phyloP scores from a whole-genome alignment of 208 protist genomes.

The Acanthamoeba divionensis region DNA sequence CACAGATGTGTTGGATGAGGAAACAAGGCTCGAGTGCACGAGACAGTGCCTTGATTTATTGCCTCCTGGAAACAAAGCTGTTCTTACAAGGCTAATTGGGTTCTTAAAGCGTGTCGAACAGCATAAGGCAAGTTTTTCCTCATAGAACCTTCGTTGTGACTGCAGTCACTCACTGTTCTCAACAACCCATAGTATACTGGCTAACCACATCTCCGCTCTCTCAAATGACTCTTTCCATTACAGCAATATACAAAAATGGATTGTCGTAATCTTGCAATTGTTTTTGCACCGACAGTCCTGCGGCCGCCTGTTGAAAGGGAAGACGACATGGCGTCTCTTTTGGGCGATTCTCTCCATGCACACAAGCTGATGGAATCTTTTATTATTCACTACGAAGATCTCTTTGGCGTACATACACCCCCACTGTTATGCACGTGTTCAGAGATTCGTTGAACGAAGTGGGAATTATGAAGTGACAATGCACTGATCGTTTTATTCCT shows the following conservation, averaged over 20 bases:
- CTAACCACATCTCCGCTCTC: neutral
- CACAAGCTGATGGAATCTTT: conserved; percentile 39
- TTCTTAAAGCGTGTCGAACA: neutral
- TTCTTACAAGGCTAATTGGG: neutral
- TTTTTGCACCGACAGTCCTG: conserved; percentile 30
- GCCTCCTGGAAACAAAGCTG: conserved; percentile 25
- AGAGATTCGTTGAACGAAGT: neutral
- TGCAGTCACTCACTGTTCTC: neutral
- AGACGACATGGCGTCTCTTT: neutral
- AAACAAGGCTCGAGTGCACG: conserved; percentile 18
- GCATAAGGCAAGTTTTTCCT: neutral
- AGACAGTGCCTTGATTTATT: conserved; percentile 20
- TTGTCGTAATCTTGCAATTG: conserved; percentile 25
- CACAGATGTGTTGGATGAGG: neutral
- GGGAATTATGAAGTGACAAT: neutral
- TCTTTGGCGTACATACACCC: neutral
- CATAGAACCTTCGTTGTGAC: neutral
- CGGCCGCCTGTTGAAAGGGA: neutral
- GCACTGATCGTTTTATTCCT: neutral
- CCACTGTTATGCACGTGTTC: neutral
- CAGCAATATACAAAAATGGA: conserved; percentile 17
- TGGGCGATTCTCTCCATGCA: conserved; percentile 19
- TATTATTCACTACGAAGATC: conserved; percentile 30
- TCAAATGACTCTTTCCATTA: neutral
- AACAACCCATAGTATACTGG: too few species aligned